Evolutionary conservation across 108 stramenopile genomes (phyloP), one percentile per base, ranked within the genome.

Genomic region (Aurantiochytrium sp.): DNA sequence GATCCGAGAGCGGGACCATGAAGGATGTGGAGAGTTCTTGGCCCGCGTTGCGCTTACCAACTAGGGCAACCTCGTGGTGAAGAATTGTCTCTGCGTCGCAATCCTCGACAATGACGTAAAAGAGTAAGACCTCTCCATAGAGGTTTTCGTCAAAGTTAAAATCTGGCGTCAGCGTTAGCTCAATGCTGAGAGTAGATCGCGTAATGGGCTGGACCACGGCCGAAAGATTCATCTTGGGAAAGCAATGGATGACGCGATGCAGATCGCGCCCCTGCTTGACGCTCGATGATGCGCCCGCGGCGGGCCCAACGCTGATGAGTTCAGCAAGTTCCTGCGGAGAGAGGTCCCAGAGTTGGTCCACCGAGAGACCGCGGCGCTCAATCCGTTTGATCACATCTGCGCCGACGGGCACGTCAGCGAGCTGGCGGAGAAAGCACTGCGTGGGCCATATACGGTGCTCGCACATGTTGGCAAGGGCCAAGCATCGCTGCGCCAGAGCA

Each of bases 121-220:
- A 99, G 6, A 97, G 92, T 87, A 96, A 95, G 16, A 93, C 93
- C 76, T 95, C 96, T 44, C 97, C 99, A 92, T 99, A 98, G 5
- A 98, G 91, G 64, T 95, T 95, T 19, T 94, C 90, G 88, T 99
- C 97, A 87, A 94, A 99, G 60, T 95, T 90, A 91, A 99, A 99
- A 72, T 98, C 98, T 45, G 98, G 96, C 35, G 94, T 91, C 87
- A 97, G 72, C 43, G 94, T 96, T 25, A 98, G 92, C 64, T 99
- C 99, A 18, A 99, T 96, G 42, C 96, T 91, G 16, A 99, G 95
- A 87, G 97, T 95, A 4, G 97, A 97, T 87, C 99, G 91, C 44
- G 98, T 98, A 89, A 99, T 96, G 1, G 99, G 99, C 90, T 98
- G 98, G 59, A 99, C 97, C 72, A 96, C 96, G 6, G 97, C 98